Evolutionary conservation across 2,329 filamentous ascomycete genomes (phyloP), one percentile per base, ranked within the genome.

Genomic region (Calonectria fujianensis): DNA sequence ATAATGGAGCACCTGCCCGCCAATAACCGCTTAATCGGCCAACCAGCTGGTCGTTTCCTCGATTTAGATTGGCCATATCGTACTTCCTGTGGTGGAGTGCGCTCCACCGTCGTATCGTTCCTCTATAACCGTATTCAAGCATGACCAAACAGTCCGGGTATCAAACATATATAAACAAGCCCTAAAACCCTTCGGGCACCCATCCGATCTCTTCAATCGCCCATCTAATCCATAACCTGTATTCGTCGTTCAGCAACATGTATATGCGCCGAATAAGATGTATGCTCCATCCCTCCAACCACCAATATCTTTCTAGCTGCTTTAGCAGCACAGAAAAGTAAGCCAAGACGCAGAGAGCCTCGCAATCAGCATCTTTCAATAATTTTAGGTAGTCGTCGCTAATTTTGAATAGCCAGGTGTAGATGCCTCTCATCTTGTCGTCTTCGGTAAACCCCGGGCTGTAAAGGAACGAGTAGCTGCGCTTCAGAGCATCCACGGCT

Each of bases 141-240:
- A 48, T n/a, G 8, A 48, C 51, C 29, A 11, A 57, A 35, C 9
- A 24, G 18, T 59, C 31, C 13, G 57, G 57, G 57, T 63, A 63
- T 63, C 35, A 27, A 41, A 18, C 24, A 18, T 41, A 27, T 10
- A 29, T 13, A 18, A 65, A 24, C 20, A n/a, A 48, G n/a, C 13
- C 6, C 27, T 50, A 50, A 18, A 45, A 70, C n/a, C 45, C 51
- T 9, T 68, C 70, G n/a, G 70, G 70, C 14, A 73, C 57, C 65
- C 70, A 73, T 20, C 70, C 70, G 63, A 69, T 64, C 65, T 73
- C 70, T 45, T 69, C 70, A 24, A 73, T 69, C 20, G 70, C 65
- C 70, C 70, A 73, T 69, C 65, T 64, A 18, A 73, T 73, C 65
- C 54, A 69, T 27, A 73, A 39, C 50, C 65, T 64, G 39, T 73